A percentile compares a stretch with the other conserved stretches of the same genome.
Conservation (phyloP, 768 basidiomycete species). For the Boletellus ananas region DNA sequence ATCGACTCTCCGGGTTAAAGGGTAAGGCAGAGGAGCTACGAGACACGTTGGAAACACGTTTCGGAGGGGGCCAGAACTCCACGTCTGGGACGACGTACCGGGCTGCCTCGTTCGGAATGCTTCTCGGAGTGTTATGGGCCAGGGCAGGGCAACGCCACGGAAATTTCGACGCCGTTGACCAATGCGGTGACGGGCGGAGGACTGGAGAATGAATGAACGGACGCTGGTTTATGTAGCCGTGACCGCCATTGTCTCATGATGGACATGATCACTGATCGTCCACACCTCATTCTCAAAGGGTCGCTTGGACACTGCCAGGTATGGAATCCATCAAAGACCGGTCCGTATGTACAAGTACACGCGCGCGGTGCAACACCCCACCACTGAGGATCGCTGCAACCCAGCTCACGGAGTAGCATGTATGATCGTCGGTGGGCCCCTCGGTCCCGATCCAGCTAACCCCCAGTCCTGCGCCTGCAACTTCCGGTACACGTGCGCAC, state of each 20-base stretch:
- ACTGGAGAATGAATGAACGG: conserved; percentile 4
- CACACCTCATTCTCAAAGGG: background rate
- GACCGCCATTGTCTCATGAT: background rate
- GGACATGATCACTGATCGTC: background rate
- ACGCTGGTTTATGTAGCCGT: background rate
- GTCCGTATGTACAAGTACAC: conserved; percentile 7
- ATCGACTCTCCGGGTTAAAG: conserved; percentile 25
- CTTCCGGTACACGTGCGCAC: conserved; percentile 29
- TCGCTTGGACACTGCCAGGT: background rate
- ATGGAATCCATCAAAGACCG: background rate
- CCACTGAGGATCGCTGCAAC: conserved; percentile 3
- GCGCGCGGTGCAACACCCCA: background rate
- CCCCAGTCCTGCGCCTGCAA: conserved; percentile 28
- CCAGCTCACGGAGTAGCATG: conserved; percentile 20
- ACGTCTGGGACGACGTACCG: conserved; percentile 12
- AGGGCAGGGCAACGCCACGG: conserved; percentile 15
- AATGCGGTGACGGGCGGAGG: background rate
- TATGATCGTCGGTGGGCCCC: conserved; percentile 26
- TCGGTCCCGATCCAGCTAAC: conserved; percentile 21
- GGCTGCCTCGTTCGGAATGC: conserved; percentile 18
- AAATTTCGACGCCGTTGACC: conserved; percentile 16
- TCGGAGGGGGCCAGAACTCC: background rate
- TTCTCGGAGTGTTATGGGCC: conserved; percentile 7
- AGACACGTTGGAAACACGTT: conserved; percentile 32
- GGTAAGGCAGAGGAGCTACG: conserved; percentile 14